Evolutionary conservation across 306 rosid genomes (phyloP).

Genomic region (Glycyrrhiza uralensis): DNA sequence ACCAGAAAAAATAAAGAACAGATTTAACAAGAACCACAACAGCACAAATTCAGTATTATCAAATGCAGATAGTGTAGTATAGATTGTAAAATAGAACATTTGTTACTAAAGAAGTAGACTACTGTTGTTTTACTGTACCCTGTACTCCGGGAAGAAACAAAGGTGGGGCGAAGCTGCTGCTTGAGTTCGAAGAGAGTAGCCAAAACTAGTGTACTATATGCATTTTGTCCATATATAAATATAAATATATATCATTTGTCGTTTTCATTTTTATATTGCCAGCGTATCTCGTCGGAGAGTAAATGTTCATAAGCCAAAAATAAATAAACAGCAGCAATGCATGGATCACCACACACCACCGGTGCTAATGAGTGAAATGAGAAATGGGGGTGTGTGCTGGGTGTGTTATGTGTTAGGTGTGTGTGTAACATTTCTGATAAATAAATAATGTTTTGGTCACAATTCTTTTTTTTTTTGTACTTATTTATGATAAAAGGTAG

Average conservation of each 20-base stretch:
- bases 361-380: no score
- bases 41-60: slow-evolving; percentile 30
- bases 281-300: no score
- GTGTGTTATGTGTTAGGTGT: no score
- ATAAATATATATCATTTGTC: neutral
- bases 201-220: slow-evolving; percentile 17
- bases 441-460: neutral
- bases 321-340: no score
- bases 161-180: slow-evolving; percentile 75
- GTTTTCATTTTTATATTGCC: neutral
- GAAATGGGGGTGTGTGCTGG: no score
- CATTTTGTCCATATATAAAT: neutral
- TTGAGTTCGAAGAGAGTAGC: slow-evolving; percentile 27
- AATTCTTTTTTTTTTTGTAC: no score
- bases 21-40: neutral
- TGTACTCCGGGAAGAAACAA: slow-evolving; percentile 38
- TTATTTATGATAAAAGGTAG: no score
- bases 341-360: no score
- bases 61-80: slow-evolving; percentile 34
- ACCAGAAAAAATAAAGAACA: slow-evolving; percentile 38
- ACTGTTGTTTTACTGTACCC: slow-evolving; percentile 2
- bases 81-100: slow-evolving; percentile 31
- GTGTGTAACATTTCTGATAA: no score
- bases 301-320: neutral
- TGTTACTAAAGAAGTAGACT: neutral